Percentiles rank a stretch among this genome's conserved stretches.
These are phyloP conservation scores for Phoenix roebelenii DNA, from an alignment of 176 grass and related monocot genomes.

Conservation along the genomic window DNA sequence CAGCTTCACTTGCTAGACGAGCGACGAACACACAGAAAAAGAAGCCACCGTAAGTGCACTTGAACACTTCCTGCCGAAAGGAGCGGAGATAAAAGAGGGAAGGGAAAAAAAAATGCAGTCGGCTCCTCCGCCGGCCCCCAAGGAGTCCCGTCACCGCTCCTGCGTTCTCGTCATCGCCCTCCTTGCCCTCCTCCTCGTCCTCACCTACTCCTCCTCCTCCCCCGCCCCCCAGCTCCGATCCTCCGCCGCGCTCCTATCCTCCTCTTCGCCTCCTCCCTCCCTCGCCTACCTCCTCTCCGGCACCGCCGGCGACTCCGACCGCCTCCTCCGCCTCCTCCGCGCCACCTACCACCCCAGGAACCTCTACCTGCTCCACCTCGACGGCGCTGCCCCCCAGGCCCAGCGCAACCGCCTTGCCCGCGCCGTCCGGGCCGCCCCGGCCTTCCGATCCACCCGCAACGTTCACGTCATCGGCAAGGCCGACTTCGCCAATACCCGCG, in stretches of 20 bases:
- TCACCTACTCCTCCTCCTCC: conserved; percentile 18
- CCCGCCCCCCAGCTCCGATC: conserved; percentile 18
- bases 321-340: conserved; percentile 70
- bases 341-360: conserved; percentile 77
- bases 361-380: conserved; percentile 82
- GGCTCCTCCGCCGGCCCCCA: conserved; percentile 30
- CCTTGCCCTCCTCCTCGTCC: conserved; percentile 46
- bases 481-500: conserved; percentile 57
- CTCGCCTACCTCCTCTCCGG: conserved; percentile 78
- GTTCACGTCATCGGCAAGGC: conserved; percentile 77
- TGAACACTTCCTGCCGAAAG: too few species aligned
- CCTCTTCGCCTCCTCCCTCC: conserved; percentile 37
- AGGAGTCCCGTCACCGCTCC: conserved; percentile 60
- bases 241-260: conserved; percentile 10
- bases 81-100: too few species aligned
- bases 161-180: conserved; percentile 60
- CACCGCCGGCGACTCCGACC: conserved; percentile 53
- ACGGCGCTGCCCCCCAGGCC: conserved; percentile 42
- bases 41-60: too few species aligned
- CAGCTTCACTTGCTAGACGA: too few species aligned
- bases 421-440: conserved; percentile 11
- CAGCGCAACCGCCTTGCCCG: conserved; percentile 48
- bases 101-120: too few species aligned
- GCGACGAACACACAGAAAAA: too few species aligned
- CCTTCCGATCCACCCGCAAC: conserved; percentile 26